Evolutionary conservation across 2,329 filamentous ascomycete species (phyloP), one percentile per base, ranked within the genome.

Genomic region (Hymenoscyphus infarciens): DNA sequence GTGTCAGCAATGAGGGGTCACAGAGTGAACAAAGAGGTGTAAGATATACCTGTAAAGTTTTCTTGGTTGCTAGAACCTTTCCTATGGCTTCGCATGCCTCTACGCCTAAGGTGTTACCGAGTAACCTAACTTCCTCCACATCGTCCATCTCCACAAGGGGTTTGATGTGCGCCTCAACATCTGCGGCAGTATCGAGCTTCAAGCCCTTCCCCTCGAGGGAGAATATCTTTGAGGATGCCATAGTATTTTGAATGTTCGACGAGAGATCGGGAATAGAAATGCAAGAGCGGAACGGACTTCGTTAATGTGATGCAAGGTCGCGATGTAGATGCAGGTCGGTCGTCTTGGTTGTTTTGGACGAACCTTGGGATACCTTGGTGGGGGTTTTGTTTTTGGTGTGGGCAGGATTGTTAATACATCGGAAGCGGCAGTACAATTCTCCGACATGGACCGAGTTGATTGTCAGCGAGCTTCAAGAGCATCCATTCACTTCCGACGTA

Each of bases 41-140:
- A 45, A 19, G 52, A 55, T 27, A 15, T 80, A 91, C 89, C 79
- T 90, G 85, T 52, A 97, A 82, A 66, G 82, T 88, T 79, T 91
- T 91, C 80, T 98, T 96, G 61, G 89, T 90, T 66, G 88, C 84
- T 62, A 99, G 81, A 59, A 96, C 88, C 70, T 92, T 86, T 54
- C 92, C 93, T 54, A 99, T 85, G 35, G 88, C 87, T 77, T 93
- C 88, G 75, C 90, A 96, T 57, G 95, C 95, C 57, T 88, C 90
- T 60, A 97, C 87, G 60, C 95, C 95, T 59, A 98, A 81, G 1
- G 95, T 98, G 81, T 99, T 99, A 66, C 94, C 95, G 61, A 91
- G 82, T 56, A 99, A 83, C 69, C 86, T 86, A 69, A 99, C 87
- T 77, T 97, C 92, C 74, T 96, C 92, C 62, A 96, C 83, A 72